A percentile compares a stretch with the other conserved stretches of the same genome.
Evolutionary conservation across 2,329 filamentous ascomycete genomes (phyloP).

Genomic region (Allantophomopsis cytisporea): DNA sequence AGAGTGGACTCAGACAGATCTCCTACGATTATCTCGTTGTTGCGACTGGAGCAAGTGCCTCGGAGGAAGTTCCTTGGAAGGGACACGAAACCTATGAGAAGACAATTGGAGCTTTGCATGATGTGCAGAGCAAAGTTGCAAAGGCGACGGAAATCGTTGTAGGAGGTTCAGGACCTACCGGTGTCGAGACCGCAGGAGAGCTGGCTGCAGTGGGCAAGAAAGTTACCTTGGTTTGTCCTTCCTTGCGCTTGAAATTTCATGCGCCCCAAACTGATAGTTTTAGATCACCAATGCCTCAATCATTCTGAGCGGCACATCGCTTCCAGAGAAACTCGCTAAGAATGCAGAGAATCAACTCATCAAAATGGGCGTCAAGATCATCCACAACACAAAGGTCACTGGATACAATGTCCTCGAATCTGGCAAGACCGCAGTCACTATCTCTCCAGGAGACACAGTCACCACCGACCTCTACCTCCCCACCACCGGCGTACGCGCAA

Average conservation of each 20-base stretch:
- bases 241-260: too few relatives aligned
- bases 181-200: conserved; percentile 33
- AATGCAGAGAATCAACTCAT: conserved; percentile 27
- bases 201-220: conserved; percentile 22
- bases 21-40: conserved; percentile 30
- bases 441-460: conserved; percentile 24
- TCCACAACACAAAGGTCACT: conserved; percentile 25
- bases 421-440: conserved; percentile 19
- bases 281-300: conserved; percentile 37
- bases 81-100: conserved; percentile 19
- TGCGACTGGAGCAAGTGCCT: conserved; percentile 15
- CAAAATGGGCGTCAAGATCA: conserved; percentile 29
- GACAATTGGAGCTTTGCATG: background rate
- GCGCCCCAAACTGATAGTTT: background rate
- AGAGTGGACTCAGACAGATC: conserved; percentile 18
- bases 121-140: conserved; percentile 20
- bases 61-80: conserved; percentile 33
- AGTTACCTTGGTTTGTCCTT: conserved; percentile 9
- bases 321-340: conserved; percentile 27
- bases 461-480: conserved; percentile 34
- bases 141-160: conserved; percentile 28
- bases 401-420: conserved; percentile 15
- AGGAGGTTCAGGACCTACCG: conserved; percentile 27
- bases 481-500: conserved; percentile 25
- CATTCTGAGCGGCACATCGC: conserved; percentile 25